phyloP scores from a whole-genome alignment of 495 filamentous ascomycete genomes.

The Hypoxylon trugodes region DNA sequence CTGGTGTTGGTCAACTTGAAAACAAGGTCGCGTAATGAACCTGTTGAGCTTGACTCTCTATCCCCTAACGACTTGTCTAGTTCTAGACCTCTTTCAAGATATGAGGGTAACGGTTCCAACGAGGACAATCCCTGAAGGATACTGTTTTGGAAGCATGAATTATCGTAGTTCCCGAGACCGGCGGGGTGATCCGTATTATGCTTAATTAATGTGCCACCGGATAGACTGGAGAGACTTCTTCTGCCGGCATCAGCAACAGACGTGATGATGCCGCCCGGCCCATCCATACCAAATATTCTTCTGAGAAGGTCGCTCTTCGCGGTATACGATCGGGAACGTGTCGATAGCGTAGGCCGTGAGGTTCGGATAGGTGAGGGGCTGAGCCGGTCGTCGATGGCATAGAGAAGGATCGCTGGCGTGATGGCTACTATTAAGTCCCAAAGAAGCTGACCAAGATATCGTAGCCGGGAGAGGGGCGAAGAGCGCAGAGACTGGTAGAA shows the following conservation, averaged over 20 bases:
- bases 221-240: constrained; percentile 58
- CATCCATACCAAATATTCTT: constrained; percentile 72
- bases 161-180: constrained; percentile 89
- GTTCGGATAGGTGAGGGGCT: constrained; percentile 47
- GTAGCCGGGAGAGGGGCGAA: constrained; percentile 42
- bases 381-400: constrained; percentile 62
- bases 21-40: constrained; percentile 70
- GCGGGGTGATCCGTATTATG: constrained; percentile 61
- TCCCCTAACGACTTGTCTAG: constrained; percentile 45
- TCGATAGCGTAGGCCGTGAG: constrained; percentile 27
- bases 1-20: constrained; percentile 68
- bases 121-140: constrained; percentile 88
- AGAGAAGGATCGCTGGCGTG: constrained; percentile 67
- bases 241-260: constrained; percentile 50
- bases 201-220: constrained; percentile 54
- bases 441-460: constrained; percentile 53
- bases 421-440: constrained; percentile 72
- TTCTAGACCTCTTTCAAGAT: constrained; percentile 52
- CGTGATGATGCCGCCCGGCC: constrained; percentile 47
- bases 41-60: constrained; percentile 43
- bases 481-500: constrained; percentile 53
- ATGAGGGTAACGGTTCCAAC: constrained; percentile 66
- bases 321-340: constrained; percentile 50
- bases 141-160: constrained; percentile 98
- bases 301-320: constrained; percentile 74